phyloP scores from a whole-genome alignment of 2,329 filamentous ascomycete genomes.

The Xylaria sp. region DNA sequence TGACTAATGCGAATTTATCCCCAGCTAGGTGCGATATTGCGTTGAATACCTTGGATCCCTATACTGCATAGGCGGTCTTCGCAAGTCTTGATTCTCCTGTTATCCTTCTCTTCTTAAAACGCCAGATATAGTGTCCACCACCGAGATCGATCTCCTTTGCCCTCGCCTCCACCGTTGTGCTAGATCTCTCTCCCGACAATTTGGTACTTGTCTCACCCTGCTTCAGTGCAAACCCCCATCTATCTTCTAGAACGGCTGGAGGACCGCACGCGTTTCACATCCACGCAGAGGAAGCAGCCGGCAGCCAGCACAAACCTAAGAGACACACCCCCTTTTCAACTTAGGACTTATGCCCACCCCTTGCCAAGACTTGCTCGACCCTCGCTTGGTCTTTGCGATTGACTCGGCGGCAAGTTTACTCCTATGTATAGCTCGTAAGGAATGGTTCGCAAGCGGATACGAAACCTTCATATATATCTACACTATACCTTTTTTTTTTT shows the following conservation, averaged over 20 bases:
- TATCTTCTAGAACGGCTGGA: slow-evolving; percentile 10
- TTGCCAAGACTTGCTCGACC: slow-evolving; percentile 22
- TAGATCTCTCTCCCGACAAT: slow-evolving; percentile 13
- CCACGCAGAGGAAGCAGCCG: slow-evolving; percentile 10
- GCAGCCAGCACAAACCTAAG: slow-evolving; percentile 22
- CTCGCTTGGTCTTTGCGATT: slow-evolving; percentile 25
- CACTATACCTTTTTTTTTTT: neutral
- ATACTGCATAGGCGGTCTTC: neutral
- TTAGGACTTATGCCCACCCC: slow-evolving; percentile 13
- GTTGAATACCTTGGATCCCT: slow-evolving; percentile 7
- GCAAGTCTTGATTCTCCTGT: neutral
- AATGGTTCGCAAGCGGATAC: slow-evolving; percentile 22
- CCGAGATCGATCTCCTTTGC: slow-evolving; percentile 15
- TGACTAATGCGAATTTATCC: neutral
- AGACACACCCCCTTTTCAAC: slow-evolving; percentile 10
- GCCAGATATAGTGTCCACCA: slow-evolving; percentile 22
- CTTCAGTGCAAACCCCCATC: slow-evolving; percentile 1
- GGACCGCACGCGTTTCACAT: slow-evolving; percentile 10
- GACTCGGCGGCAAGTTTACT: slow-evolving; percentile 19
- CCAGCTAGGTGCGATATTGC: neutral
- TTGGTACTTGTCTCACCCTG: slow-evolving; percentile 25
- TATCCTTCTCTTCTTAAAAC: slow-evolving; percentile 6
- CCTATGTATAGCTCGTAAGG: slow-evolving; percentile 15
- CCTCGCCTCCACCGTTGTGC: slow-evolving; percentile 4
- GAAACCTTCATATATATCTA: slow-evolving; percentile 4